Evolutionary conservation across 805 yeast species (phyloP), one percentile per base, ranked within the genome.

Genomic region (Barnettozyma vustinii): DNA sequence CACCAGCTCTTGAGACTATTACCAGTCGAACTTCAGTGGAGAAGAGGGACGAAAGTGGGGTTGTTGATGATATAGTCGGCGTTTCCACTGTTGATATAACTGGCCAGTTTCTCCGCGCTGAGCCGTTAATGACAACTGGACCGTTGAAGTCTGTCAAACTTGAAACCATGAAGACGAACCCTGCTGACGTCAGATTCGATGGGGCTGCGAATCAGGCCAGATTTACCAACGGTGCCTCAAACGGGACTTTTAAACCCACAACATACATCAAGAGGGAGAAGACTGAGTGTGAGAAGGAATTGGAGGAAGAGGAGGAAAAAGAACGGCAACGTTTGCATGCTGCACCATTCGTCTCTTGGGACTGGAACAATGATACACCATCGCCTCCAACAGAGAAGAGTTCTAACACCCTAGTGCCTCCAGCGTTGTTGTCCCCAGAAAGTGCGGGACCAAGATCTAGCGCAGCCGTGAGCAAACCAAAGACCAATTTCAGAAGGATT

Each of bases 161-260:
- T 30, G 12, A 30, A 30, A 9, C 33, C 33, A n/a, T 30, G 33
- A 30, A n/a, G 33, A n/a, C 16, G 12, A 13, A 30, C 33, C 12
- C 33, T 13, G 16, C 33, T 30, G 33, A 12, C n/a, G n/a, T 30
- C 12, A 30, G n/a, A 13, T 30, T 15, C 16, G 8, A 30, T 30
- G 16, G n/a, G 16, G 33, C 33, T 12, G 33, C 16, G 33, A 26
- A 15, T 30, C 33, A 30, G 16, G 16, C n/a, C 33, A 30, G n/a
- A 13, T 15, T 3, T 15, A 3, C 33, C 33, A 15, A 5, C 3
- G 16, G 16, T 30, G 16, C 27, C 20, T 16, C 41, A 20, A 21
- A 6, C 16, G 20, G 41, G 54, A 2, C 56, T 55, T 2, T 54
- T 57, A 7, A 51, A 55, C 42, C 26, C 42, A 21, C 15, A 9